phyloP scores from a whole-genome alignment of 2,329 filamentous ascomycete species.

The Trichoderma polysporum region DNA sequence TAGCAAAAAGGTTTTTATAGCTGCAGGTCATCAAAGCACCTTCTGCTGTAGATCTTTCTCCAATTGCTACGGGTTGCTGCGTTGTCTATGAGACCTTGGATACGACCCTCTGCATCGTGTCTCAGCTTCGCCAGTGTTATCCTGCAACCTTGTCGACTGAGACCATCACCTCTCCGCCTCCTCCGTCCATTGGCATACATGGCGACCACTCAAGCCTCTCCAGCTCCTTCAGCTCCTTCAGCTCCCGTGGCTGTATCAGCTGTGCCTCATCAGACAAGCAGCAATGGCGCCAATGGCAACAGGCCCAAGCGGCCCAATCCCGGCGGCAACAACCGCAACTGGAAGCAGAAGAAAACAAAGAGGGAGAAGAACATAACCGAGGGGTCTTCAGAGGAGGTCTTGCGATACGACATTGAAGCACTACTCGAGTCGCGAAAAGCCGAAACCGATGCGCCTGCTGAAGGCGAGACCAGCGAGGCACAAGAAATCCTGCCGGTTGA shows the following conservation, averaged over 20 bases:
- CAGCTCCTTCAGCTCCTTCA: not conserved
- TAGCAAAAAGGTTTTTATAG: not conserved
- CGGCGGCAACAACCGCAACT: slow-evolving; percentile 25
- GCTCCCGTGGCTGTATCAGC: not conserved
- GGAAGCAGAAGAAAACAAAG: slow-evolving; percentile 54
- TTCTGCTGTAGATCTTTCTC: not conserved
- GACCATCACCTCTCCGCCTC: not conserved
- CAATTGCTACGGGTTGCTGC: not conserved
- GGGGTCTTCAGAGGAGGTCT: slow-evolving; percentile 65
- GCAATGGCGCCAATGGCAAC: slow-evolving; percentile 16
- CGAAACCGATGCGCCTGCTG: slow-evolving; percentile 31
- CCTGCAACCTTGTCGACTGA: not conserved
- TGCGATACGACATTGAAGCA: slow-evolving; percentile 61
- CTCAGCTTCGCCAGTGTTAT: not conserved
- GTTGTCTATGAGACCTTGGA: slow-evolving; percentile 23
- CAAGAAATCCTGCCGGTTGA: slow-evolving; percentile 56
- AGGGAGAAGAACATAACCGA: slow-evolving; percentile 59
- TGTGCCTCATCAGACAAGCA: slow-evolving; percentile 1
- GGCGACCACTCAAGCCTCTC: slow-evolving; percentile 20
- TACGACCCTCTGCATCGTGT: slow-evolving; percentile 2
- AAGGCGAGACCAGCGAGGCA: slow-evolving; percentile 19
- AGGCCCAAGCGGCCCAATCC: slow-evolving; percentile 28
- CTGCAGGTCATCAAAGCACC: not conserved
- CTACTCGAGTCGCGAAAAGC: slow-evolving; percentile 47
- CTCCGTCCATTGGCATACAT: slow-evolving; percentile 20